phyloP scores from a whole-genome alignment of 2,329 filamentous ascomycete genomes.

The Bimuria novae-zelandiae region DNA sequence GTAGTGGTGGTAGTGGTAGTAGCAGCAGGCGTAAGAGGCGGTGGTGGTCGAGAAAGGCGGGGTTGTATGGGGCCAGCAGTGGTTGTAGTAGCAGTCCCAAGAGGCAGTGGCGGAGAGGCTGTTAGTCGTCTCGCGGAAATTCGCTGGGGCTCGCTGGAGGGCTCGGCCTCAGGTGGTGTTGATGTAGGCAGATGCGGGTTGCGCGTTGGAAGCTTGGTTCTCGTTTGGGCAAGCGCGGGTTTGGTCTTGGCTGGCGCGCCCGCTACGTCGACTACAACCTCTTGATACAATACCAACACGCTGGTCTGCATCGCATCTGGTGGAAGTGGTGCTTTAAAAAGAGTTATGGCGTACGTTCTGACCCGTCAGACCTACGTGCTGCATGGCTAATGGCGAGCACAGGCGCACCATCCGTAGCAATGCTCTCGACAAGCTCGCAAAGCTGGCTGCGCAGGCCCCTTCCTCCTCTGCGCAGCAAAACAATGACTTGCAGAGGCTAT shows the following conservation, averaged over 20 bases:
- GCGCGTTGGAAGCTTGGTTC: conserved; percentile 31
- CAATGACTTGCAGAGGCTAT: conserved; percentile 49
- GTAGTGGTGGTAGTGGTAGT: not conserved
- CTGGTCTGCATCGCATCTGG: no score
- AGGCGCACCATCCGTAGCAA: conserved; percentile 49
- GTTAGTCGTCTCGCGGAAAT: no score
- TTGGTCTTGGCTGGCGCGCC: not conserved
- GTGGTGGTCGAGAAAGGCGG: no score
- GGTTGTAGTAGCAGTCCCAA: no score
- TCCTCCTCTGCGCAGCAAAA: conserved; percentile 32
- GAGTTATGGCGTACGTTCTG: conserved; percentile 4
- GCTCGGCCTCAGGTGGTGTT: no score
- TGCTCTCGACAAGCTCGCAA: conserved; percentile 57
- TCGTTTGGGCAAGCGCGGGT: conserved; percentile 6
- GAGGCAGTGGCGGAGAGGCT: no score
- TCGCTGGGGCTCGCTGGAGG: no score
- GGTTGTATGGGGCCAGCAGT: no score
- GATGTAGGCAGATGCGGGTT: conserved; percentile 38
- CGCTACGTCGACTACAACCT: no score
- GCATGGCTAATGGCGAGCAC: not conserved
- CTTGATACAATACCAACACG: no score
- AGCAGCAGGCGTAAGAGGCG: no score
- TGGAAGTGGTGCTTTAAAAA: no score
- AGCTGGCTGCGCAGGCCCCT: conserved; percentile 49
- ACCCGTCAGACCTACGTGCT: not conserved